These are phyloP conservation scores for Clavaria fumosa DNA, from an alignment of 768 basidiomycete species.

Conservation along the genomic window DNA sequence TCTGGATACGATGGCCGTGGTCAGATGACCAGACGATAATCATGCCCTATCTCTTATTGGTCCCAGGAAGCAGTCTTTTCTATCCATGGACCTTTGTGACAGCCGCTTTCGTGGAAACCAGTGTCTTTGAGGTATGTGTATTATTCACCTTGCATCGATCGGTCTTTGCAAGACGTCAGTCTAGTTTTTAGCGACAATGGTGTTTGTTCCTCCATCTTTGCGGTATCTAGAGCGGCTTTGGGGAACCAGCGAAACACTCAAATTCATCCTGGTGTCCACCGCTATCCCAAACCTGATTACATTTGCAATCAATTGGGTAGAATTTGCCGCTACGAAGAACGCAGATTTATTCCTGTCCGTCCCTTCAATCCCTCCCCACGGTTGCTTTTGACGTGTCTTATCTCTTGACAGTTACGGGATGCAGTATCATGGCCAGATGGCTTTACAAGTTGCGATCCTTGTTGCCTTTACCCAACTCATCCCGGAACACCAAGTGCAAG, in stretches of 20 bases:
- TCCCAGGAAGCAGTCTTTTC: slow-evolving; percentile 69
- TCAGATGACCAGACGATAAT: slow-evolving; percentile 14
- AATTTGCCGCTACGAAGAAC: slow-evolving; percentile 52
- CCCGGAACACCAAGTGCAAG: slow-evolving; percentile 93
- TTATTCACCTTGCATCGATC: slow-evolving; percentile 1
- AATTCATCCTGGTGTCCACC: slow-evolving; percentile 72
- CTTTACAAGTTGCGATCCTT: slow-evolving; percentile 73
- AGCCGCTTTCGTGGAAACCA: slow-evolving; percentile 75
- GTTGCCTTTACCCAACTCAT: slow-evolving; percentile 98
- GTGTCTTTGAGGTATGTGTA: slow-evolving; percentile 60
- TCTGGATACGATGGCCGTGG: slow-evolving; percentile 46
- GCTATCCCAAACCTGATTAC: slow-evolving; percentile 80
- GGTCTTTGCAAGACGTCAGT: slow-evolving; percentile 2
- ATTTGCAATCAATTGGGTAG: slow-evolving; percentile 78
- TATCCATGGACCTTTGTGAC: slow-evolving; percentile 93
- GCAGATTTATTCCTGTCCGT: slow-evolving; percentile 68
- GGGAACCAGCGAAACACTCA: slow-evolving; percentile 74
- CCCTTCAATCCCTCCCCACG: slow-evolving; percentile 4
- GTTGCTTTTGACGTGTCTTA: slow-evolving; percentile 9
- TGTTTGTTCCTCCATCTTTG: slow-evolving; percentile 68
- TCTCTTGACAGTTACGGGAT: slow-evolving; percentile 53
- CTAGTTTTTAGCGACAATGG: slow-evolving; percentile 63
- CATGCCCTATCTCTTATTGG: slow-evolving; percentile 56
- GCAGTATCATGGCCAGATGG: slow-evolving; percentile 86
- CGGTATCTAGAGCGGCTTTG: slow-evolving; percentile 91